These are phyloP conservation scores for Isabelozyma gotoi DNA, from an alignment of 805 yeast genomes.

Conservation along the genomic window DNA sequence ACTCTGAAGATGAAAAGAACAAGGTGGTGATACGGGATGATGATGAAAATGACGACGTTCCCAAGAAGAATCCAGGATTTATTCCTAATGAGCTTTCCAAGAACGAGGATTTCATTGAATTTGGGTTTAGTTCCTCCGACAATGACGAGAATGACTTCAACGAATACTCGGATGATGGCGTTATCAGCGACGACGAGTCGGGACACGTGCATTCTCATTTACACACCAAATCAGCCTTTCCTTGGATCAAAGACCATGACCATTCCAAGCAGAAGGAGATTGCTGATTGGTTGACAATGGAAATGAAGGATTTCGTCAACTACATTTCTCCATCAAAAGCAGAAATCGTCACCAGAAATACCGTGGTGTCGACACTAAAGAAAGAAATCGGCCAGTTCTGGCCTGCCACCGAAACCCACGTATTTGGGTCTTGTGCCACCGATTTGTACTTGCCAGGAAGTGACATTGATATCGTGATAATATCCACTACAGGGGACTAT, in stretches of 20 bases:
- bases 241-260: slow-evolving; percentile 80
- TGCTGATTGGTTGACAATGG: slow-evolving; percentile 83
- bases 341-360: slow-evolving; percentile 69
- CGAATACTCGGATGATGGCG: slow-evolving; percentile 30
- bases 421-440: slow-evolving; percentile 93
- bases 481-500: slow-evolving; percentile 57
- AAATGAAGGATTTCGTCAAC: slow-evolving; percentile 78
- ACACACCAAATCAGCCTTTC: slow-evolving; percentile 41
- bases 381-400: slow-evolving; percentile 55
- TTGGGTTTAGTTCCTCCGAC: slow-evolving; percentile 50
- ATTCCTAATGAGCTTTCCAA: slow-evolving; percentile 37
- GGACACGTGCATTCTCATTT: slow-evolving; percentile 18
- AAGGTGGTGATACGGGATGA: slow-evolving; percentile 1
- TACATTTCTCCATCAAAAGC: slow-evolving; percentile 81
- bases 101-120: slow-evolving; percentile 55
- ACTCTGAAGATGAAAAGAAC: slow-evolving; percentile 11
- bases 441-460: slow-evolving; percentile 92
- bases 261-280: slow-evolving; percentile 75
- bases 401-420: slow-evolving; percentile 77
- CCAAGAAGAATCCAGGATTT: slow-evolving; percentile 10
- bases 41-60: slow-evolving; percentile 3
- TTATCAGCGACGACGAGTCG: slow-evolving; percentile 35
- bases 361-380: slow-evolving; percentile 60
- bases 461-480: slow-evolving; percentile 90
- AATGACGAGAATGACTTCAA: slow-evolving; percentile 24